These are phyloP conservation scores for Fusarium praegraminearum DNA, from an alignment of 2,329 filamentous ascomycete genomes.

Conservation along the genomic window DNA sequence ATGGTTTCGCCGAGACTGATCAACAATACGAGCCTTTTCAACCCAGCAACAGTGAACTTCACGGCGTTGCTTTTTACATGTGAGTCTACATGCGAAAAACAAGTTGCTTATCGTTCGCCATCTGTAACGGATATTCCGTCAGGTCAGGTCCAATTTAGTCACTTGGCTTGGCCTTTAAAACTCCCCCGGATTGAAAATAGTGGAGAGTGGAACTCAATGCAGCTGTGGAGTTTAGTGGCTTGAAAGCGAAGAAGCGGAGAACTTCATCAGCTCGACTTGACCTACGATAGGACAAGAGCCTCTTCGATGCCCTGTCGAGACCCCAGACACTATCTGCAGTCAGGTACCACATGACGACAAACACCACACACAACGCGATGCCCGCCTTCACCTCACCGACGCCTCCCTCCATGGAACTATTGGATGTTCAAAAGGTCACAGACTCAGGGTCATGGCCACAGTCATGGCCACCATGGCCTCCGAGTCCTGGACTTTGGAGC, in stretches of 20 bases:
- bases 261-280: conserved; percentile 14
- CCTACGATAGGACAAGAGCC: conserved; percentile 37
- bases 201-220: conserved; percentile 20
- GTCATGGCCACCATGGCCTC: conserved; percentile 16
- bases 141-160: conserved; percentile 5
- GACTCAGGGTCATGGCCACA: conserved; percentile 37
- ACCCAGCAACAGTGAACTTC: background rate
- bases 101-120: background rate
- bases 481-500: background rate
- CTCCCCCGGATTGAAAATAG: conserved; percentile 41
- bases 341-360: conserved; percentile 43
- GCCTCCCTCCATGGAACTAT: conserved; percentile 39
- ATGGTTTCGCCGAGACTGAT: conserved; percentile 3
- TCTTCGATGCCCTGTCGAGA: conserved; percentile 27
- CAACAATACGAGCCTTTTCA: background rate
- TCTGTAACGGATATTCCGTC: conserved; percentile 13
- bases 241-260: conserved; percentile 14
- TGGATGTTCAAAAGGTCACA: conserved; percentile 43
- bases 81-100: background rate
- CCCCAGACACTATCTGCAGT: conserved; percentile 40
- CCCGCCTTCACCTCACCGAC: conserved; percentile 43
- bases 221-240: conserved; percentile 23
- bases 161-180: conserved; percentile 10
- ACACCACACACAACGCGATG: conserved; percentile 30
- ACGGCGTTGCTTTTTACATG: background rate